phyloP scores from a whole-genome alignment of 768 basidiomycete genomes.

The Amyloporia xantha region DNA sequence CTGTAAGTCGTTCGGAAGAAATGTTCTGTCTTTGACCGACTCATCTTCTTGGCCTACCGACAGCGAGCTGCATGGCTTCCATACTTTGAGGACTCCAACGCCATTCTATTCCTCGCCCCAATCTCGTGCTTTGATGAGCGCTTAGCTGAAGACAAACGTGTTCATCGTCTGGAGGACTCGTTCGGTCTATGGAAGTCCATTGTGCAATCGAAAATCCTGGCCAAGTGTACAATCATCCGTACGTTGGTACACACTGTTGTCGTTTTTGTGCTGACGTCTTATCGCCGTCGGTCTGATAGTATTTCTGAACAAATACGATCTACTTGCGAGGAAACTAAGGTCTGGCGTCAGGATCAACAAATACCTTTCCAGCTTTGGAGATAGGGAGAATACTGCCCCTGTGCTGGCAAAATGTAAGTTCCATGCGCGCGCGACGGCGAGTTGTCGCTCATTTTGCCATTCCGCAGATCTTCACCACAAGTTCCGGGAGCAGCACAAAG shows the following conservation, averaged over 20 bases:
- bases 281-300: no score
- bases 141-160: slow-evolving; percentile 52
- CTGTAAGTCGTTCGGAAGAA: slow-evolving; percentile 32
- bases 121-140: slow-evolving; percentile 75
- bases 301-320: slow-evolving; percentile 33
- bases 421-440: no score
- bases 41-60: no score
- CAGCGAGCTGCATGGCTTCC: slow-evolving; percentile 79
- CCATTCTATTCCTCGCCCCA: slow-evolving; percentile 76
- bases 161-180: slow-evolving; percentile 72
- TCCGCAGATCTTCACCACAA: slow-evolving; percentile 62
- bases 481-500: slow-evolving; percentile 59
- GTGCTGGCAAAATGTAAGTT: slow-evolving; percentile 57
- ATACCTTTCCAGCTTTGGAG: slow-evolving; percentile 27
- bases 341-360: slow-evolving; percentile 21
- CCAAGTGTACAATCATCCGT: slow-evolving; percentile 31
- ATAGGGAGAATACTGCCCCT: slow-evolving; percentile 26
- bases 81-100: slow-evolving; percentile 73
- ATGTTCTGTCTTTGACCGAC: neutral
- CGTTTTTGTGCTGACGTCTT: no score
- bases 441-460: no score
- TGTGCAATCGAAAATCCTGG: slow-evolving; percentile 58
- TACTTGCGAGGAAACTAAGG: slow-evolving; percentile 26
- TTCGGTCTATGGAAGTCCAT: slow-evolving; percentile 67
- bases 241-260: no score